These are phyloP conservation scores for Annulohypoxylon nitens DNA, from an alignment of 495 filamentous ascomycete species.

Conservation along the genomic window DNA sequence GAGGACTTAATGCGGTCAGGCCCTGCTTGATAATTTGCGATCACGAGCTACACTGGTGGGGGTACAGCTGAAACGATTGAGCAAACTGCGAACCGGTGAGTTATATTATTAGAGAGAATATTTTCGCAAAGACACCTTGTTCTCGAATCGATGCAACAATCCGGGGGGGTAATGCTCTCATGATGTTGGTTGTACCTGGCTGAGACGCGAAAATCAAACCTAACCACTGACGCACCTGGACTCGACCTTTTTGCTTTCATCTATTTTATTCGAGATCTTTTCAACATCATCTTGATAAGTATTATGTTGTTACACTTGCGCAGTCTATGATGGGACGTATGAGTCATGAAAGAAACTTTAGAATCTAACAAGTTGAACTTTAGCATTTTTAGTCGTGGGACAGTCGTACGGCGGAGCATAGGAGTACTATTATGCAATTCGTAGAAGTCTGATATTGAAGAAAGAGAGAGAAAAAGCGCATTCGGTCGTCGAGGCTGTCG, in stretches of 20 bases:
- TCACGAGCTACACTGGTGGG: slow-evolving; percentile 4
- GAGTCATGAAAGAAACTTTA: neutral
- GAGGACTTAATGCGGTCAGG: slow-evolving; percentile 2
- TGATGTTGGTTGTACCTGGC: slow-evolving; percentile 10
- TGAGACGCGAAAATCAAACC: slow-evolving; percentile 24
- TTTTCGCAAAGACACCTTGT: slow-evolving; percentile 4
- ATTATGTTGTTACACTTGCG: neutral
- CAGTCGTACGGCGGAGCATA: neutral
- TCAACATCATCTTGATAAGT: neutral
- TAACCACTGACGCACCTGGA: slow-evolving; percentile 15
- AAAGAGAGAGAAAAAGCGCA: neutral
- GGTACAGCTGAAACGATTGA: slow-evolving; percentile 38
- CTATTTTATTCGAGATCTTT: neutral
- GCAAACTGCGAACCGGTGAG: slow-evolving; percentile 13
- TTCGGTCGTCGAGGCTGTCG: slow-evolving; percentile 8
- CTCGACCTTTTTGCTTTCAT: neutral
- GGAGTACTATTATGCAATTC: slow-evolving; percentile 9
- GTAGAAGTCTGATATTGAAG: neutral
- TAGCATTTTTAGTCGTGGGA: neutral
- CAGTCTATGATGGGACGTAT: neutral
- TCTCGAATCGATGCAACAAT: slow-evolving; percentile 21
- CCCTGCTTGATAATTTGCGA: slow-evolving; percentile 8
- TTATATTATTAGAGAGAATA: slow-evolving; percentile 38
- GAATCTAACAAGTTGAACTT: neutral
- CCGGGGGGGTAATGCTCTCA: slow-evolving; percentile 22